Conservation (phyloP, 2,329 filamentous ascomycete species). For the Endoconidiophora polonica region DNA sequence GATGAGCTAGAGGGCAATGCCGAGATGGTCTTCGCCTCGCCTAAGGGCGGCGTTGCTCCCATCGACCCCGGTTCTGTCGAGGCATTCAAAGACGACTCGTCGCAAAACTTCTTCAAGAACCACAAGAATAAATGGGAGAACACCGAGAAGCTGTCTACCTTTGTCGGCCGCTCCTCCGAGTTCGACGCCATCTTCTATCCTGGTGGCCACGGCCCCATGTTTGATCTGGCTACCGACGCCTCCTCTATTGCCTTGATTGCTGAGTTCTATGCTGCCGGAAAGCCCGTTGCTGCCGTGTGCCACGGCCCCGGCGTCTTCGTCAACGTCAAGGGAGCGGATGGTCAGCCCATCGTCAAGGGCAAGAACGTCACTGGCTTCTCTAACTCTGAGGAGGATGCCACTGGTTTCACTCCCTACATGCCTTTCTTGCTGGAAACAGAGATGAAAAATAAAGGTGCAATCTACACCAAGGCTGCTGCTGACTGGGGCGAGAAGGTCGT, state of each 20-base stretch:
- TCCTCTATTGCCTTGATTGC: conserved; percentile 42
- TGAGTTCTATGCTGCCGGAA: conserved; percentile 44
- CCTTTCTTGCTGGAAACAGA: conserved; percentile 42
- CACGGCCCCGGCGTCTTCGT: conserved; percentile 49
- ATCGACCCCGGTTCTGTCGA: conserved; percentile 43
- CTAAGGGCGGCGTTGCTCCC: conserved; percentile 42
- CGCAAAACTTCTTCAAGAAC: conserved; percentile 36
- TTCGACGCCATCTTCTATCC: conserved; percentile 47
- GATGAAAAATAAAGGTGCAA: conserved; percentile 33
- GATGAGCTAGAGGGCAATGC: conserved; percentile 36
- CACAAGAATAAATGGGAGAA: conserved; percentile 45
- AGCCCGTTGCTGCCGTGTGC: conserved; percentile 50
- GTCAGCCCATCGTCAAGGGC: conserved; percentile 36
- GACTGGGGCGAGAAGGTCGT: conserved; percentile 33
- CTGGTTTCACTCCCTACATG: conserved; percentile 32
- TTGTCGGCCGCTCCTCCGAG: conserved; percentile 38
- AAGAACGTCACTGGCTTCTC: conserved; percentile 44
- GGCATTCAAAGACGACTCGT: conserved; percentile 36
- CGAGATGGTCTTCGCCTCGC: conserved; percentile 42
- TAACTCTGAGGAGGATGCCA: conserved; percentile 37
- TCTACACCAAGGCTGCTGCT: conserved; percentile 37
- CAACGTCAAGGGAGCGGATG: conserved; percentile 35
- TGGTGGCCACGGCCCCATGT: conserved; percentile 48
- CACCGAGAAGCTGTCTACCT: conserved; percentile 39
- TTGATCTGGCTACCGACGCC: conserved; percentile 41